A percentile compares a stretch with the other conserved stretches of the same genome.
Evolutionary conservation across 2,329 filamentous ascomycete genomes (phyloP).

Genomic region (Fusarium begoniae): DNA sequence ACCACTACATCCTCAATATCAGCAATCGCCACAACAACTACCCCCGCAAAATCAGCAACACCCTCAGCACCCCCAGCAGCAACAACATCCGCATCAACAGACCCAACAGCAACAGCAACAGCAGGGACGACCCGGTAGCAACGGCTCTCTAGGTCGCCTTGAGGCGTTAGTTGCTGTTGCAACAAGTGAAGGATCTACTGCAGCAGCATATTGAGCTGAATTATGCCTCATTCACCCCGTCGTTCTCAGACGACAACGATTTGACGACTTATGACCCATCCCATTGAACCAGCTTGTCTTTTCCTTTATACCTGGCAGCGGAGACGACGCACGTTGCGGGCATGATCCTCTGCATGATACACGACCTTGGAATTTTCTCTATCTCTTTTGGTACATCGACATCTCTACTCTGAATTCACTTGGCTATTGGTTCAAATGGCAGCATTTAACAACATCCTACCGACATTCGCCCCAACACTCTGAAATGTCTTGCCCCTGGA

Average conservation of each 20-base stretch:
- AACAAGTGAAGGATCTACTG: constrained; percentile 55
- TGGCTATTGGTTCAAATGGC: constrained; percentile 10
- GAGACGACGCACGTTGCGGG: constrained; percentile 34
- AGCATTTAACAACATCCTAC: constrained; percentile 29
- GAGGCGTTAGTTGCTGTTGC: constrained; percentile 57
- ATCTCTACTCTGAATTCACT: constrained; percentile 25
- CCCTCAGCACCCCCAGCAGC: constrained; percentile 18
- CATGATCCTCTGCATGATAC: constrained; percentile 37
- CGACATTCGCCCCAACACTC: constrained; percentile 6
- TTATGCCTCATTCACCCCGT: not conserved
- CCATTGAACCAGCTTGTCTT: constrained; percentile 7
- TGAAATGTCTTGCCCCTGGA: not conserved
- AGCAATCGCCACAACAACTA: constrained; percentile 7
- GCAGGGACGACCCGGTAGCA: constrained; percentile 43
- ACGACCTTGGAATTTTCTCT: constrained; percentile 26
- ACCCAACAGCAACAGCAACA: constrained; percentile 43
- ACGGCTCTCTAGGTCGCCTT: constrained; percentile 50
- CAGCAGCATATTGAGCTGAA: constrained; percentile 49
- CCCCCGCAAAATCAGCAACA: constrained; percentile 28
- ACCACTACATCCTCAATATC: constrained; percentile 42
- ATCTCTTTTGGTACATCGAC: constrained; percentile 16
- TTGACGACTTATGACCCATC: constrained; percentile 40
- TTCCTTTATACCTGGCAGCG: constrained; percentile 28
- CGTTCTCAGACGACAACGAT: constrained; percentile 32
- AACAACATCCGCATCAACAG: constrained; percentile 42